These are phyloP conservation scores for Ogataea methylovora DNA, from an alignment of 805 yeast genomes.

Conservation along the genomic window DNA sequence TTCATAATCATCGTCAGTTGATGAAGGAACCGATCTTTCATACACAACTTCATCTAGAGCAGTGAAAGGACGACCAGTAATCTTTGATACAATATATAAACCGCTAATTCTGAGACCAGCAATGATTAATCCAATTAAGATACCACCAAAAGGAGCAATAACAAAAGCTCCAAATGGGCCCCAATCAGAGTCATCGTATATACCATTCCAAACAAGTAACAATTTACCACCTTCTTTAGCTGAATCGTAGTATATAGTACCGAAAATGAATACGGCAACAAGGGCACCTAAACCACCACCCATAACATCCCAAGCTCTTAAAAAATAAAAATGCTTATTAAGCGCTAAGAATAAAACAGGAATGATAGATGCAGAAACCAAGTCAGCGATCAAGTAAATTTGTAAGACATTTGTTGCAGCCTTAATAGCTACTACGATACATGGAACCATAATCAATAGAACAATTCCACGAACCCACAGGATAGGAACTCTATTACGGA, in stretches of 20 bases:
- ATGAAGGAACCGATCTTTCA: slow-evolving; percentile 5
- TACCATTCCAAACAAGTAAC: slow-evolving; percentile 69
- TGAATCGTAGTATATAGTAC: slow-evolving; percentile 65
- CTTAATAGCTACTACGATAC: slow-evolving; percentile 74
- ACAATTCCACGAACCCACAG: slow-evolving; percentile 65
- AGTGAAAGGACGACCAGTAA: slow-evolving; percentile 32
- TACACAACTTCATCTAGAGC: slow-evolving; percentile 33
- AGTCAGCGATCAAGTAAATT: slow-evolving; percentile 85
- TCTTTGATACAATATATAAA: slow-evolving; percentile 24
- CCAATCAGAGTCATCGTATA: slow-evolving; percentile 77
- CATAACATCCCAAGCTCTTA: slow-evolving; percentile 75
- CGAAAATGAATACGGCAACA: slow-evolving; percentile 73
- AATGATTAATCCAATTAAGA: slow-evolving; percentile 46
- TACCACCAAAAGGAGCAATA: slow-evolving; percentile 79
- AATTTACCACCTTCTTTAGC: slow-evolving; percentile 75
- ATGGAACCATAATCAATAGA: slow-evolving; percentile 75
- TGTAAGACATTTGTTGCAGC: slow-evolving; percentile 79
- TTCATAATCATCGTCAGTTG: slow-evolving; percentile 7
- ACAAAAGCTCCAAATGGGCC: slow-evolving; percentile 93
- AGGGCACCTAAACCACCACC: slow-evolving; percentile 81
- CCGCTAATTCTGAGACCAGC: slow-evolving; percentile 40
- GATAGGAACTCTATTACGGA: slow-evolving; percentile 70
- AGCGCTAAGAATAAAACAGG: slow-evolving; percentile 82
- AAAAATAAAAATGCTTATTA: slow-evolving; percentile 48
- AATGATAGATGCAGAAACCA: slow-evolving; percentile 78